Conservation (phyloP, 129 eudicot species). For the Tagetes erecta region DNA sequence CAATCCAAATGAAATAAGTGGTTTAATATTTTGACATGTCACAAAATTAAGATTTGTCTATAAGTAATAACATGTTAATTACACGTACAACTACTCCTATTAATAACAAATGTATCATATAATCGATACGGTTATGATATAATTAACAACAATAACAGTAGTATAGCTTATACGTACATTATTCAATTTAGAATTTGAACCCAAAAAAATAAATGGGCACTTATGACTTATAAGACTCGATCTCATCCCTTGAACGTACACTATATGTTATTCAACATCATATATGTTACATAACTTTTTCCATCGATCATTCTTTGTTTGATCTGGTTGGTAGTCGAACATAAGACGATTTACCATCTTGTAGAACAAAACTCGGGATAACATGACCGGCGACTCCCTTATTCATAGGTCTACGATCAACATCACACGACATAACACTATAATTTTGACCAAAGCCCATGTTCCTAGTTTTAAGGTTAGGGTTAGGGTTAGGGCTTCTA, state of each 20-base stretch:
- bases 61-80: neutral
- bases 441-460: slow-evolving; percentile 44
- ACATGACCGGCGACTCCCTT: slow-evolving; percentile 54
- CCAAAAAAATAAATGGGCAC: slow-evolving; percentile 24
- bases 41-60: too few species aligned
- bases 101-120: slow-evolving; percentile 9
- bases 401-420: slow-evolving; percentile 42
- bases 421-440: slow-evolving; percentile 36
- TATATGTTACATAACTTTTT: neutral
- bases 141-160: neutral
- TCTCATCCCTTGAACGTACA: neutral
- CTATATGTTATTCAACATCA: slow-evolving; percentile 22
- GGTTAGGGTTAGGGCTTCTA: slow-evolving; percentile 30
- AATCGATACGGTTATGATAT: slow-evolving; percentile 24
- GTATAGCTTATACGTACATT: slow-evolving; percentile 10
- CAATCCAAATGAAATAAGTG: too few species aligned
- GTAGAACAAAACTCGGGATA: slow-evolving; percentile 53
- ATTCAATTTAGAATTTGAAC: slow-evolving; percentile 3
- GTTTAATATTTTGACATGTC: too few species aligned
- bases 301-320: slow-evolving; percentile 47
- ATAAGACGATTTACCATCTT: slow-evolving; percentile 55
- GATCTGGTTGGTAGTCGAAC: slow-evolving; percentile 51
- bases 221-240: slow-evolving; percentile 24
- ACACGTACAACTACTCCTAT: neutral
- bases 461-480: slow-evolving; percentile 31